Evolutionary conservation across 78 protist genomes (phyloP).

Genomic region (Mantamonas sphyraenae): DNA sequence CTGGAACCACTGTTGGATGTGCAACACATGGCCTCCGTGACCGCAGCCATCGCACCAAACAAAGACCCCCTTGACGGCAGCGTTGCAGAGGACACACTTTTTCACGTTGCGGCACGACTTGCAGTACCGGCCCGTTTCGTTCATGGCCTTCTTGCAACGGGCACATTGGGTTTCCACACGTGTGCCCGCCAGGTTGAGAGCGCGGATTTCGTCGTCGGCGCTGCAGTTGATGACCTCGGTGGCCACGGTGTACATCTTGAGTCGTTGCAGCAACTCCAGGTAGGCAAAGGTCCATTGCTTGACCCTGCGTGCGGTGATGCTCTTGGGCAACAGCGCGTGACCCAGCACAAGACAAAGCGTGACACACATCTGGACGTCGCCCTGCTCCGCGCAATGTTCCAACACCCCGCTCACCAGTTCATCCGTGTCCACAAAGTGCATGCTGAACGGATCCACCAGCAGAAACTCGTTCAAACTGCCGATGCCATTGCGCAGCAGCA

Average conservation of each 20-base stretch:
- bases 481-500: too few relatives aligned
- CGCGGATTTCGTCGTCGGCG: background rate
- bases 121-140: too few relatives aligned
- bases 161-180: too few relatives aligned
- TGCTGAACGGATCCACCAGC: too few relatives aligned
- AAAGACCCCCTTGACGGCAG: constrained; percentile 10
- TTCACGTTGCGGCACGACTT: too few relatives aligned
- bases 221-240: background rate
- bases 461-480: too few relatives aligned
- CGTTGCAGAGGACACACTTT: too few relatives aligned
- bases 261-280: background rate
- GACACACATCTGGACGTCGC: background rate
- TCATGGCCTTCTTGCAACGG: too few relatives aligned
- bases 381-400: background rate
- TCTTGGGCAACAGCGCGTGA: background rate
- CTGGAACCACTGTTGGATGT: constrained; percentile 19
- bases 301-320: background rate
- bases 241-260: background rate
- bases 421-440: too few relatives aligned
- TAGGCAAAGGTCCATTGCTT: background rate
- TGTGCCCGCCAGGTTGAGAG: background rate
- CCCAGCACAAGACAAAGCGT: background rate
- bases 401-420: background rate
- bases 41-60: constrained; percentile 36
- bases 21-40: constrained; percentile 26